These are phyloP conservation scores for Juncus effusus DNA, from an alignment of 176 grass and related monocot genomes.

Conservation along the genomic window DNA sequence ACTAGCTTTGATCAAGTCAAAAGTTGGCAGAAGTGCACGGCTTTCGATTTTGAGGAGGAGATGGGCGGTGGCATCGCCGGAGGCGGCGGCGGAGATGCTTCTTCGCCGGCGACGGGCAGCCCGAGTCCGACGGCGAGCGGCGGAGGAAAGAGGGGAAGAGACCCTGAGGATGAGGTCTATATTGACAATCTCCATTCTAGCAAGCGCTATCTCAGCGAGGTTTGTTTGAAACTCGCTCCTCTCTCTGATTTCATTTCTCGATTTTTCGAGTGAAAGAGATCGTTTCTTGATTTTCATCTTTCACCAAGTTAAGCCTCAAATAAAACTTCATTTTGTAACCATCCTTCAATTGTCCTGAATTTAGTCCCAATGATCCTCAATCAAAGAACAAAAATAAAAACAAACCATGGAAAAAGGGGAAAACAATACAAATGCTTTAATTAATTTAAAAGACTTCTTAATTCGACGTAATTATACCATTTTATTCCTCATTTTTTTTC, in stretches of 20 bases:
- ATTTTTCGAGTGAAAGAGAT: no score
- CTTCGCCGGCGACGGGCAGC: slow-evolving; percentile 35
- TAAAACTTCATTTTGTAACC: no score
- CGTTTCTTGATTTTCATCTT: no score
- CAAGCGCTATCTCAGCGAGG: slow-evolving; percentile 97
- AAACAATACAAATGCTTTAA: background rate
- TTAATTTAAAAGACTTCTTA: background rate
- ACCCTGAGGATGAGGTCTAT: slow-evolving; percentile 95
- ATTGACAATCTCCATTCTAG: slow-evolving; percentile 94
- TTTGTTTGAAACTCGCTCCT: slow-evolving; percentile 4
- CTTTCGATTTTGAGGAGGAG: background rate
- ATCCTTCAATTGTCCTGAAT: no score
- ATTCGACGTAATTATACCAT: no score
- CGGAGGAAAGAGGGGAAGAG: slow-evolving; percentile 64
- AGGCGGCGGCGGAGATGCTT: slow-evolving; percentile 35
- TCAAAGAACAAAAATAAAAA: no score
- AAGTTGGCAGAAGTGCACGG: no score
- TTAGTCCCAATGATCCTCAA: no score
- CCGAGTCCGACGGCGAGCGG: slow-evolving; percentile 26
- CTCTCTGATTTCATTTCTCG: background rate
- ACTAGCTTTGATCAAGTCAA: no score
- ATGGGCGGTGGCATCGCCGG: slow-evolving; percentile 5
- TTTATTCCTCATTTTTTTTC: slow-evolving; percentile 11
- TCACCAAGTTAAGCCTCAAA: no score
- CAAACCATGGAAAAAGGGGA: no score